Conservation (phyloP, 345 rosid species). For the Erucastrum elatum region DNA sequence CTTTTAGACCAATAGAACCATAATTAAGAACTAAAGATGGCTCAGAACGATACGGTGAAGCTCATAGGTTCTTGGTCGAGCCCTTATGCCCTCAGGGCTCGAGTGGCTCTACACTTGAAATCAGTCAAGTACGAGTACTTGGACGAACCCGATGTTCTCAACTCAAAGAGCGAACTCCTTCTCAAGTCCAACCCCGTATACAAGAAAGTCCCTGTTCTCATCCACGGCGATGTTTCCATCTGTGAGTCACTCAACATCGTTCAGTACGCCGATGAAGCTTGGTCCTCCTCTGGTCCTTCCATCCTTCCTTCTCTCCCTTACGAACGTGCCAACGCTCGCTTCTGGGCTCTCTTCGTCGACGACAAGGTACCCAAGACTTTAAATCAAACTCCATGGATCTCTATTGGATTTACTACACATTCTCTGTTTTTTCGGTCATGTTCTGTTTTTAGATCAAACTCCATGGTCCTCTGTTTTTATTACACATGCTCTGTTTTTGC, state of each 20-base stretch:
- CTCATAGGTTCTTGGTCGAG: constrained; percentile 13
- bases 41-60: constrained; percentile 9
- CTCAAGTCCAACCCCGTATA: constrained; percentile 6
- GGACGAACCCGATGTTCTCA: constrained; percentile 16
- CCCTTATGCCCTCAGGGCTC: background rate
- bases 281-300: constrained; percentile 3
- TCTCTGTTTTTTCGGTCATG: background rate
- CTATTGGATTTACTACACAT: background rate
- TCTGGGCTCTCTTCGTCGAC: constrained; percentile 10
- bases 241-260: constrained; percentile 19
- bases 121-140: constrained; percentile 10
- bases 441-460: too few relatives aligned
- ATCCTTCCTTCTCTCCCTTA: constrained; percentile 14
- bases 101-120: constrained; percentile 15
- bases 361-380: background rate
- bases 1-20: background rate
- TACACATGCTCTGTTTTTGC: too few relatives aligned
- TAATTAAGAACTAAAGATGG: background rate
- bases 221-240: constrained; percentile 9
- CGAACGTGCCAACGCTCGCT: constrained; percentile 13
- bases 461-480: too few relatives aligned
- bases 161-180: constrained; percentile 9
- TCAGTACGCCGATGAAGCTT: constrained; percentile 15
- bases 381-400: background rate
- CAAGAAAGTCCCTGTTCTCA: constrained; percentile 23